These are phyloP conservation scores for Chloris gayana DNA, from an alignment of 176 grass and related monocot genomes.

Conservation along the genomic window DNA sequence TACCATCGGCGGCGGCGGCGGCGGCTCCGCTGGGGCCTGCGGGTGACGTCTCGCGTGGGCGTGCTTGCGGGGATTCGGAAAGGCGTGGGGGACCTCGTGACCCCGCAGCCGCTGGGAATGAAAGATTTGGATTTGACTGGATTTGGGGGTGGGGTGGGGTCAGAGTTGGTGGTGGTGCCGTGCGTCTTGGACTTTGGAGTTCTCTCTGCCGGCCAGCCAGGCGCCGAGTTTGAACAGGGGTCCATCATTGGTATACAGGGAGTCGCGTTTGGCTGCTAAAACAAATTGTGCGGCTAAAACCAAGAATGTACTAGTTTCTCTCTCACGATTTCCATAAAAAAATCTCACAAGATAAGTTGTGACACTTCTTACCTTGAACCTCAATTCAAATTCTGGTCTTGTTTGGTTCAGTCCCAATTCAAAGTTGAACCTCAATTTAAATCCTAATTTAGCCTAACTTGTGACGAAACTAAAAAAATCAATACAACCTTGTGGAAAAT, in stretches of 20 bases:
- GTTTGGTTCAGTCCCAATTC: too few relatives aligned
- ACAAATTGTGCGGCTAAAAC: background rate
- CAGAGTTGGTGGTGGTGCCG: background rate
- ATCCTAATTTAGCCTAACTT: too few relatives aligned
- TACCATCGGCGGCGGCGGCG: constrained; percentile 49
- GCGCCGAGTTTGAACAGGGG: background rate
- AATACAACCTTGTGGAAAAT: too few relatives aligned
- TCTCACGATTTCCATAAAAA: too few relatives aligned
- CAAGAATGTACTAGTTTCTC: too few relatives aligned
- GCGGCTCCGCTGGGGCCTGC: background rate
- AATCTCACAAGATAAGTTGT: too few relatives aligned
- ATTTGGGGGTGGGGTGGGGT: background rate
- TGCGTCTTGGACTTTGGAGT: background rate
- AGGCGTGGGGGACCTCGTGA: background rate
- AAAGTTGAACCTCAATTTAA: too few relatives aligned
- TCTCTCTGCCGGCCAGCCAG: background rate
- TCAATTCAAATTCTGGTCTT: too few relatives aligned
- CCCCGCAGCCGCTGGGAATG: background rate
- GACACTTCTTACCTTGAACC: too few relatives aligned
- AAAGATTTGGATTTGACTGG: background rate
- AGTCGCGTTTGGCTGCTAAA: background rate
- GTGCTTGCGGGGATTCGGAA: background rate
- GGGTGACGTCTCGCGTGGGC: constrained; percentile 1
- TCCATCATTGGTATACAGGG: background rate
- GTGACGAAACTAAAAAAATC: too few relatives aligned